phyloP scores from a whole-genome alignment of 2,329 filamentous ascomycete species.

The Diaporthe vaccinii region DNA sequence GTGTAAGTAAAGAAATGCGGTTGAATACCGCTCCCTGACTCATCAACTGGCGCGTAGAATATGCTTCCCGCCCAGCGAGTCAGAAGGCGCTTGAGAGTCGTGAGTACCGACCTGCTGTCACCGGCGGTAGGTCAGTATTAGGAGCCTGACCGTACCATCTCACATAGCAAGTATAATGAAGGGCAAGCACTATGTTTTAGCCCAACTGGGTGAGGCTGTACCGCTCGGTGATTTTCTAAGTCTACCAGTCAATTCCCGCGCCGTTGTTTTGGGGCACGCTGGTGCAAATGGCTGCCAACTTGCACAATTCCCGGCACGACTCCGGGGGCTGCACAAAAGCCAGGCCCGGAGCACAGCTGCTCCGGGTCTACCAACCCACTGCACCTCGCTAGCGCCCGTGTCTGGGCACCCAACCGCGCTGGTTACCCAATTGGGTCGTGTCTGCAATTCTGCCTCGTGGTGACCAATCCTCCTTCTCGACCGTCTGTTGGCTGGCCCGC shows the following conservation, averaged over 20 bases:
- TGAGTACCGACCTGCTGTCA: neutral
- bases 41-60: neutral
- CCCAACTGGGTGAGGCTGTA: neutral
- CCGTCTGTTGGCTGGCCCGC: neutral
- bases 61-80: neutral
- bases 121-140: neutral
- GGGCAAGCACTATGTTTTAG: neutral
- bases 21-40: neutral
- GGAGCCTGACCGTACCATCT: neutral
- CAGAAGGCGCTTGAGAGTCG: neutral
- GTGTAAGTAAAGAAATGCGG: neutral
- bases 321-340: slow-evolving; percentile 32
- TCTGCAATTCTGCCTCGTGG: neutral
- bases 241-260: neutral
- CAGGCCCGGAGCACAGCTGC: slow-evolving; percentile 28
- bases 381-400: neutral
- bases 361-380: slow-evolving; percentile 27
- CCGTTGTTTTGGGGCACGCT: neutral
- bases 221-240: too few species aligned
- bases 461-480: neutral
- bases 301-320: slow-evolving; percentile 26
- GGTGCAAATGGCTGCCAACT: neutral
- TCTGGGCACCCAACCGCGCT: slow-evolving; percentile 18
- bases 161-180: neutral
- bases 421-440: slow-evolving; percentile 28